phyloP scores from a whole-genome alignment of 2,329 filamentous ascomycete genomes.

The Xylariaceae sp. region DNA sequence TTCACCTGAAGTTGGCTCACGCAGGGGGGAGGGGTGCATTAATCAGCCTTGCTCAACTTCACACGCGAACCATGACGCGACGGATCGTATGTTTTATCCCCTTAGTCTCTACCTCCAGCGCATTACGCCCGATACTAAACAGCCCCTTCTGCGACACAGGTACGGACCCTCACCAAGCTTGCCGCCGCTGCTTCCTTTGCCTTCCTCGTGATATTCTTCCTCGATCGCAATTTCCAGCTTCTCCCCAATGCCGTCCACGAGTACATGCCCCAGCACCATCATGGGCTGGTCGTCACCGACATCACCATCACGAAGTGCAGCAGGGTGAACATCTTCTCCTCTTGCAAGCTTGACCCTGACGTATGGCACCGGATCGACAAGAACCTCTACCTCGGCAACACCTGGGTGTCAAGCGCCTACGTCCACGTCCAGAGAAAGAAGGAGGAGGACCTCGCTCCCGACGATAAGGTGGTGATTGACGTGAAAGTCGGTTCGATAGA shows the following conservation, averaged over 20 bases:
- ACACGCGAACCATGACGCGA: conserved; percentile 29
- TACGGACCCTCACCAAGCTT: conserved; percentile 71
- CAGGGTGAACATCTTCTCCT: conserved; percentile 65
- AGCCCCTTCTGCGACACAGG: conserved; percentile 33
- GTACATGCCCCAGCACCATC: conserved; percentile 79
- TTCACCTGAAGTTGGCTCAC: conserved; percentile 17
- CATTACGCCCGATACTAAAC: conserved; percentile 11
- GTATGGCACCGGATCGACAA: conserved; percentile 83
- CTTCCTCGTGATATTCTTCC: conserved; percentile 68
- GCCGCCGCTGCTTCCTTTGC: conserved; percentile 59
- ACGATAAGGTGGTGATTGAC: conserved; percentile 76
- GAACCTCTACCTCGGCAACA: conserved; percentile 73
- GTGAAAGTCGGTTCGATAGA: conserved; percentile 68
- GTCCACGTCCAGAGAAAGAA: conserved; percentile 77
- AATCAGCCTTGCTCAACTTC: conserved; percentile 8
- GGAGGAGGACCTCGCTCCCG: conserved; percentile 70
- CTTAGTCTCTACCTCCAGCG: background rate
- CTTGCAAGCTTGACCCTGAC: conserved; percentile 66
- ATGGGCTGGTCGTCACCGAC: conserved; percentile 80
- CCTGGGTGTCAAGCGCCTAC: conserved; percentile 72
- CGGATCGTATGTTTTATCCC: conserved; percentile 27
- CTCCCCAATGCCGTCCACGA: conserved; percentile 80
- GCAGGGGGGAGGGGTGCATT: conserved; percentile 6
- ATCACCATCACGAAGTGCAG: conserved; percentile 74
- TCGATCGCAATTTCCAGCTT: conserved; percentile 84